Percentiles rank a stretch among this genome's conserved stretches.
phyloP scores from a whole-genome alignment of 805 yeast genomes.

The Candida lessepsii region DNA sequence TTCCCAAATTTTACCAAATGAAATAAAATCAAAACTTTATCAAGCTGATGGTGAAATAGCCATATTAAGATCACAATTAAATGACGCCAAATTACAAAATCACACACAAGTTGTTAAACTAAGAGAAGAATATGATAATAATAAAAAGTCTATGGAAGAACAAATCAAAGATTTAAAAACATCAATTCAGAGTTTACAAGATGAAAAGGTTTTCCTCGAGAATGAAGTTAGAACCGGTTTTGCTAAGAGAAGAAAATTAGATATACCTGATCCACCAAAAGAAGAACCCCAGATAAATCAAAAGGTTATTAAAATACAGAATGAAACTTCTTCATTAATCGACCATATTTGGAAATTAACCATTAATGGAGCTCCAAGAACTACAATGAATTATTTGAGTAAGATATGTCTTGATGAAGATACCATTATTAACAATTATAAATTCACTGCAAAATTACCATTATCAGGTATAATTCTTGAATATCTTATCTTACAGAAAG shows the following conservation, averaged over 20 bases:
- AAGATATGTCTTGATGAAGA: constrained; percentile 30
- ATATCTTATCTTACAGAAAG: constrained; percentile 43
- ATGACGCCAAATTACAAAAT: constrained; percentile 42
- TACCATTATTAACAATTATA: constrained; percentile 16
- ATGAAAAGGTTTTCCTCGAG: constrained; percentile 41
- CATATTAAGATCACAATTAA: constrained; percentile 65
- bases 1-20: not conserved
- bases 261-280: not conserved
- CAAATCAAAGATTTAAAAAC: constrained; percentile 30
- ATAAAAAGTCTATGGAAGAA: constrained; percentile 25
- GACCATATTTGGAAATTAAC: constrained; percentile 37
- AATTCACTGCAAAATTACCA: constrained; percentile 29
- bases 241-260: not conserved
- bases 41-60: constrained; percentile 73
- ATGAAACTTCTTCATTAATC: constrained; percentile 33
- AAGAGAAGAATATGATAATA: constrained; percentile 16
- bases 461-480: constrained; percentile 37
- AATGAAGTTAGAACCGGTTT: constrained; percentile 31
- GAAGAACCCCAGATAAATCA: not conserved
- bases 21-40: constrained; percentile 31
- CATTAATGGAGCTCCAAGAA: constrained; percentile 34
- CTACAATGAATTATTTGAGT: constrained; percentile 31
- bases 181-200: constrained; percentile 39
- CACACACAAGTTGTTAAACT: constrained; percentile 35
- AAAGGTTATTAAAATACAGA: constrained; percentile 23